Evolutionary conservation across 2,329 filamentous ascomycete genomes (phyloP).

Genomic region (Stagonosporopsis rhizophila): DNA sequence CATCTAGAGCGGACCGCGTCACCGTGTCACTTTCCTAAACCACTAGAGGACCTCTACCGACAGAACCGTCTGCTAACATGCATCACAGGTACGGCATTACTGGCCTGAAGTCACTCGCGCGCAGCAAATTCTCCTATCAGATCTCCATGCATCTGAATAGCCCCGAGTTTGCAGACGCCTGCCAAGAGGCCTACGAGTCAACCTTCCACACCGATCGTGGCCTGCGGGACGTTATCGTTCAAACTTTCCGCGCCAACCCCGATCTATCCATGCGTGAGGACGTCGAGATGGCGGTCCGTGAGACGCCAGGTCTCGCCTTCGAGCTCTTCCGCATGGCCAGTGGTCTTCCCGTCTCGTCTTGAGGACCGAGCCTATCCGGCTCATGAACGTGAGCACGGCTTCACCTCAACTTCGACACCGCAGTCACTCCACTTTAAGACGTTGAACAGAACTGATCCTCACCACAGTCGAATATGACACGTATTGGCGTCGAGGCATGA

Average conservation of each 20-base stretch:
- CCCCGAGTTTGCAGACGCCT: conserved; percentile 56
- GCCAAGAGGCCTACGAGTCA: conserved; percentile 57
- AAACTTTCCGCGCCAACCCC: conserved; percentile 56
- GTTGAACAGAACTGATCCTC: not conserved
- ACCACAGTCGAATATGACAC: not conserved
- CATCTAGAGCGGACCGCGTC: conserved; percentile 29
- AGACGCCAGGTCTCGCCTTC: conserved; percentile 56
- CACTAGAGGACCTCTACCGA: conserved; percentile 13
- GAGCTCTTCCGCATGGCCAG: conserved; percentile 58
- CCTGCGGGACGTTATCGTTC: conserved; percentile 56
- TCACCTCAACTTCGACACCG: not conserved
- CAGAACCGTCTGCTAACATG: conserved; percentile 31
- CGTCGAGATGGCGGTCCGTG: conserved; percentile 53
- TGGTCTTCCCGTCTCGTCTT: conserved; percentile 52
- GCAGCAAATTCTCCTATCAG: conserved; percentile 56
- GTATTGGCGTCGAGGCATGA: not conserved
- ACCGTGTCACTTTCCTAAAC: conserved; percentile 22
- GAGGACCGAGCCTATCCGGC: conserved; percentile 13
- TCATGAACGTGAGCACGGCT: conserved; percentile 3
- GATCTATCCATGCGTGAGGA: conserved; percentile 55
- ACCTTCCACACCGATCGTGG: conserved; percentile 59
- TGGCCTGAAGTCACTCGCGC: conserved; percentile 55
- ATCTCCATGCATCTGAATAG: conserved; percentile 54
- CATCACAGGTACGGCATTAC: conserved; percentile 54
- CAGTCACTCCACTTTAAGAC: not conserved